These are phyloP conservation scores for Sugiyamaella grinbergsii DNA, from an alignment of 1,139 yeast species.

Conservation along the genomic window DNA sequence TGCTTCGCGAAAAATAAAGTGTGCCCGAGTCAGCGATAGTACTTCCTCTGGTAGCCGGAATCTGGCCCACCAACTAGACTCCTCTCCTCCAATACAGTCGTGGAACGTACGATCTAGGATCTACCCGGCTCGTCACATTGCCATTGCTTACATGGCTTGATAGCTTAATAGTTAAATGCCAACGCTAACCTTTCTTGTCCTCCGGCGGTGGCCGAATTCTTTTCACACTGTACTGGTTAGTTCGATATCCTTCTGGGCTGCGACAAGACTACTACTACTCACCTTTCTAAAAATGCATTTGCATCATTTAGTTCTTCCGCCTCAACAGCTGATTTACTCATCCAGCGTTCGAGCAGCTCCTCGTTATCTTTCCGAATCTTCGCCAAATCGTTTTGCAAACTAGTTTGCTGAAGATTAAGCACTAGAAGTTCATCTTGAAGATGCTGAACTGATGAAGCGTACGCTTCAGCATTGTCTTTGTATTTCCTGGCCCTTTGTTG, in stretches of 20 bases:
- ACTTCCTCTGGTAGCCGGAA: too few species aligned
- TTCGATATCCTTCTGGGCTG: background rate
- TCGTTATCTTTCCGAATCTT: constrained; percentile 54
- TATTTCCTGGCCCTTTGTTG: constrained; percentile 29
- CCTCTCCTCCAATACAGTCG: too few species aligned
- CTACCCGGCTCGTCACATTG: background rate
- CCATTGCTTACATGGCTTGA: background rate
- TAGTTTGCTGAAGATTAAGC: constrained; percentile 68
- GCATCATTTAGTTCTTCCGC: constrained; percentile 63
- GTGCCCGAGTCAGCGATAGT: too few species aligned
- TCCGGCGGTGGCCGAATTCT: constrained; percentile 5
- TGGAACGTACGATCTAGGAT: too few species aligned
- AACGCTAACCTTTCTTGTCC: background rate
- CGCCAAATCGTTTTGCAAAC: constrained; percentile 52
- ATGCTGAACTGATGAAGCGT: constrained; percentile 54
- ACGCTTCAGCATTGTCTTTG: constrained; percentile 29
- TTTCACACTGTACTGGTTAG: constrained; percentile 9
- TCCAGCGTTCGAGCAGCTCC: constrained; percentile 59
- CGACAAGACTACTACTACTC: background rate
- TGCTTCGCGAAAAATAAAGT: constrained; percentile 6
- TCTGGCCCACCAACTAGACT: too few species aligned
- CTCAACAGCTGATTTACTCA: constrained; percentile 57
- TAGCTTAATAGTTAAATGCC: background rate
- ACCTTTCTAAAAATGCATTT: constrained; percentile 48
- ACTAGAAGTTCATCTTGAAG: constrained; percentile 73